Evolutionary conservation across 148 eudicot species (phyloP), one percentile per base, ranked within the genome.

Genomic region (Rhododendron ovatum): DNA sequence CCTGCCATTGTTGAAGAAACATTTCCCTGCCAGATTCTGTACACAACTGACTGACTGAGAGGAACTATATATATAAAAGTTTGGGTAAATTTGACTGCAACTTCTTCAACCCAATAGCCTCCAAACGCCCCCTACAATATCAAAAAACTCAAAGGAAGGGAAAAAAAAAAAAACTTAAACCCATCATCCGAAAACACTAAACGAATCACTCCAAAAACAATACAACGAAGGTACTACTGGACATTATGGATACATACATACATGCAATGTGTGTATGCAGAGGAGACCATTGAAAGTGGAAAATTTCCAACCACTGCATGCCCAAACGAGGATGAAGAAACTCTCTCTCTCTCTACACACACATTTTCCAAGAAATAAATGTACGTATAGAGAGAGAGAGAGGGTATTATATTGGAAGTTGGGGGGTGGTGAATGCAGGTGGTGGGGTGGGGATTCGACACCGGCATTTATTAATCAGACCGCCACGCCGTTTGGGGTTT

Each of bases 401-500:
- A 47, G 15, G 1, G 77, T 39, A 15, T 30, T 45, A 48, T 59
- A 45, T 73, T 71, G 39, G 83, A 59, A 63, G 71, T 63, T 61
- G 67, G 67, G 28, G 28, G 71, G 67, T 61, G 69, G 69, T 63
- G 71, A 63, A 63, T 35, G 80, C 67, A 74, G 78, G 73, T 26
- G 57, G 71, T 85, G 82, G 87, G 57, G 71, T 85, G 82, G 87
- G 87, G 87, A 88, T 85, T 75, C 48, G 87, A 77, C 85, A 85
- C 87, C 87, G 85, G 87, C 53, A 59, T 26, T n/a, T 57, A 78
- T n/a, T 57, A 78, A 82, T 84, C 71, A 1, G 81, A 55, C 45
- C 78, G 67, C 65, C 48, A 82, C 81, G 85, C 86, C 92, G 88
- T 83, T 90, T 89, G 88, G 84, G 84, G 77, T 88, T 78, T 84